Percentiles rank a stretch among this genome's conserved stretches.
phyloP scores from a whole-genome alignment of 495 filamentous ascomycete species.

The Saxispiralis lemnorum region DNA sequence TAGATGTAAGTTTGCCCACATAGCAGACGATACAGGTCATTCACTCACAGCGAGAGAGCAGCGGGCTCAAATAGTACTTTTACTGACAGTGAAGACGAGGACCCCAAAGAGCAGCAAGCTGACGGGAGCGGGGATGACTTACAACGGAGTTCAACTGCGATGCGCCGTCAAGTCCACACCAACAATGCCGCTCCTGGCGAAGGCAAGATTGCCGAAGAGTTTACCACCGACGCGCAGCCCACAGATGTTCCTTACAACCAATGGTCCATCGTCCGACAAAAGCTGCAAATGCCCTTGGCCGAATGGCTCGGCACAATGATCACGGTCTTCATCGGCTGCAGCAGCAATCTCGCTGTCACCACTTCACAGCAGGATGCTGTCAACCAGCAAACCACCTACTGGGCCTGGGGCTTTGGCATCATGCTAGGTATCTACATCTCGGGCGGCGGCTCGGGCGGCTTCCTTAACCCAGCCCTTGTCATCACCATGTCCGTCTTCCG shows the following conservation, averaged over 20 bases:
- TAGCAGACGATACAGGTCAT: neutral
- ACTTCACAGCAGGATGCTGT: neutral
- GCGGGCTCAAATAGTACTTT: too few species aligned
- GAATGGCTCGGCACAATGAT: neutral
- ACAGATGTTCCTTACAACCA: neutral
- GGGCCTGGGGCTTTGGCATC: slow-evolving; percentile 35
- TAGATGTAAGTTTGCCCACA: too few species aligned
- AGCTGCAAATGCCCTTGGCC: neutral
- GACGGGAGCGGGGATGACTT: too few species aligned
- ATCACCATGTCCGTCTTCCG: slow-evolving; percentile 6
- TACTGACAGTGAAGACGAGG: too few species aligned
- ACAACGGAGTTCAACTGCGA: neutral
- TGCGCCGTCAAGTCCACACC: neutral
- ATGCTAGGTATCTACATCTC: slow-evolving; percentile 41
- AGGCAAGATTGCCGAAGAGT: neutral
- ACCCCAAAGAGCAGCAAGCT: too few species aligned
- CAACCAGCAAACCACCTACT: neutral
- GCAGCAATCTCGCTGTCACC: neutral
- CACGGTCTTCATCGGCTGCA: neutral
- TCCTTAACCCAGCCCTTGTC: slow-evolving; percentile 21
- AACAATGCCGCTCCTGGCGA: neutral
- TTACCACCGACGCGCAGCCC: neutral
- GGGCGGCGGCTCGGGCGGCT: slow-evolving; percentile 18
- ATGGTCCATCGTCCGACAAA: neutral
- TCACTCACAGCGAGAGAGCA: too few species aligned